Evolutionary conservation across 495 filamentous ascomycete species (phyloP).

Genomic region (Amniculicola lignicola): DNA sequence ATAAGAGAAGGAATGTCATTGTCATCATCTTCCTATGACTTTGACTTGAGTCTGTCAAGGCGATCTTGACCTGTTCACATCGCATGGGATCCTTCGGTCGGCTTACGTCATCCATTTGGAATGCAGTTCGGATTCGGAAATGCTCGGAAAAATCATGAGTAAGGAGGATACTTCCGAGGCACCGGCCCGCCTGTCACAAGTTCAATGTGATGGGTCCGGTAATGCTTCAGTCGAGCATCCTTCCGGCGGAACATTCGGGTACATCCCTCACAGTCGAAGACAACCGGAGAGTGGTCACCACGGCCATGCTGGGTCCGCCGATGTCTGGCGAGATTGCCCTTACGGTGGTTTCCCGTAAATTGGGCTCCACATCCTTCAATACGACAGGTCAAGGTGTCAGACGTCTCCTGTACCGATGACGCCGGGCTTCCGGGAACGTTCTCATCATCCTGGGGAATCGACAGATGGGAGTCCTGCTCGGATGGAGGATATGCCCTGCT

Average conservation of each 20-base stretch:
- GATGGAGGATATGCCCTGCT: background rate
- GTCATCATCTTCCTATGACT: no score
- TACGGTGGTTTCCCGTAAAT: background rate
- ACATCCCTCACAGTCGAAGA: background rate
- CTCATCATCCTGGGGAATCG: background rate
- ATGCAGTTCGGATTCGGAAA: no score
- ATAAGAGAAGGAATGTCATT: no score
- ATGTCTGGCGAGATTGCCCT: background rate
- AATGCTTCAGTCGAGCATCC: constrained; percentile 11
- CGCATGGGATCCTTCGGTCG: no score
- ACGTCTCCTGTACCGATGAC: no score
- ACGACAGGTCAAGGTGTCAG: background rate
- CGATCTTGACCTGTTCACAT: no score
- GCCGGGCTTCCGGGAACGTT: no score
- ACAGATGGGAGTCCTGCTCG: background rate
- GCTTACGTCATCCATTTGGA: no score
- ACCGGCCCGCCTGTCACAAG: background rate
- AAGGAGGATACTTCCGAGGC: background rate
- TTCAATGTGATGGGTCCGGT: constrained; percentile 10
- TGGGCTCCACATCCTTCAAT: background rate
- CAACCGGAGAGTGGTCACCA: background rate
- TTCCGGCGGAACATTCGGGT: constrained; percentile 4
- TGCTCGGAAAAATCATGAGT: no score
- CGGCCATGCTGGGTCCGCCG: background rate
- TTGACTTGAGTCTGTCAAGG: no score